Percentiles rank a stretch among this genome's conserved stretches.
These are phyloP conservation scores for Gymnopilus dilepis DNA, from an alignment of 768 basidiomycete genomes.

Conservation along the genomic window DNA sequence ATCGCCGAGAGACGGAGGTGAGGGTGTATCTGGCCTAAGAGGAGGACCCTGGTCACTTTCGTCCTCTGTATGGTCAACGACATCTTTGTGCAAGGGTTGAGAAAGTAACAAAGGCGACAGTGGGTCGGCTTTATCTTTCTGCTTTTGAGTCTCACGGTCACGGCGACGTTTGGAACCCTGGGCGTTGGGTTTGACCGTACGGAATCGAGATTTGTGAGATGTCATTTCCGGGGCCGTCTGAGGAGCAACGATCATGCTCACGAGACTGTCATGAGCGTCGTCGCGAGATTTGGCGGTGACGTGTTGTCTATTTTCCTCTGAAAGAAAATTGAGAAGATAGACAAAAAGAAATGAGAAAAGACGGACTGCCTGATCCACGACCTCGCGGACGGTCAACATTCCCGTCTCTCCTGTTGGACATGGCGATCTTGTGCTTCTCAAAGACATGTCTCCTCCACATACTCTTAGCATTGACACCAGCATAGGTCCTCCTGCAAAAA, in stretches of 20 bases:
- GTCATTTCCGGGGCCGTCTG: constrained; percentile 39
- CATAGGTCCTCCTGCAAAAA: constrained; percentile 83
- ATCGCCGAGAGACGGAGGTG: constrained; percentile 40
- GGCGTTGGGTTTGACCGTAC: constrained; percentile 35
- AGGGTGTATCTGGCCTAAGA: constrained; percentile 38
- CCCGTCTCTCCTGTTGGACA: constrained; percentile 83
- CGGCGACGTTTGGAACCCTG: constrained; percentile 26
- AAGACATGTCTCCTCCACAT: constrained; percentile 92
- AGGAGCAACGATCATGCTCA: constrained; percentile 46
- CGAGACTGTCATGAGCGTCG: constrained; percentile 47
- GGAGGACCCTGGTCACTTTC: constrained; percentile 25
- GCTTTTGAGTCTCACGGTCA: constrained; percentile 28
- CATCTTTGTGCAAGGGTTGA: constrained; percentile 30
- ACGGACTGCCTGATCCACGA: constrained; percentile 69
- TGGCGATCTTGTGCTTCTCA: constrained; percentile 89
- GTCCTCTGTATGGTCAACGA: constrained; percentile 19
- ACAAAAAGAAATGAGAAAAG: constrained; percentile 18
- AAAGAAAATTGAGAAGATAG: constrained; percentile 12
- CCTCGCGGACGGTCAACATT: constrained; percentile 62
- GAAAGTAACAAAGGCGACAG: constrained; percentile 26
- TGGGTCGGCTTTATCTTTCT: constrained; percentile 14
- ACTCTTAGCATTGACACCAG: constrained; percentile 87
- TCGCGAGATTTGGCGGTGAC: constrained; percentile 32
- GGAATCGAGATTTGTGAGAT: constrained; percentile 52
- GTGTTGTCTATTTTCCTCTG: constrained; percentile 64